Evolutionary conservation across 2,329 filamentous ascomycete genomes (phyloP).

Genomic region (Lachnellula arida): DNA sequence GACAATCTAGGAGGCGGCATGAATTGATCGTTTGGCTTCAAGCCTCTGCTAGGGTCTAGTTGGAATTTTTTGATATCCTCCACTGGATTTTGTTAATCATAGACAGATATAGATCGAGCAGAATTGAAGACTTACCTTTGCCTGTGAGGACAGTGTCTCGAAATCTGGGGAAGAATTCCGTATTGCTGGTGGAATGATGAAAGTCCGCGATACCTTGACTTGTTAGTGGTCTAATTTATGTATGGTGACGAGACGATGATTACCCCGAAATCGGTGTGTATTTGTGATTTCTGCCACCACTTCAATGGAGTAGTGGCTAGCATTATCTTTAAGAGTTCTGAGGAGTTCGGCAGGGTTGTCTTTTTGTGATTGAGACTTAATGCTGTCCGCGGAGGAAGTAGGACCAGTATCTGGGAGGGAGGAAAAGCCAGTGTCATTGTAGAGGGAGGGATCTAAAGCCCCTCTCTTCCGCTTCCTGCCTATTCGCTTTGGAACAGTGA

Average conservation of each 20-base stretch:
- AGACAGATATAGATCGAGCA: not conserved
- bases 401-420: not conserved
- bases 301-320: slow-evolving; percentile 60
- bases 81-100: slow-evolving; percentile 36
- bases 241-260: not conserved
- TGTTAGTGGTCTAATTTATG: not conserved
- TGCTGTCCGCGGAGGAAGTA: not conserved
- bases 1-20: slow-evolving; percentile 78
- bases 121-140: slow-evolving; percentile 48
- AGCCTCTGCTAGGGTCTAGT: slow-evolving; percentile 58
- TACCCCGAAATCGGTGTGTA: slow-evolving; percentile 80
- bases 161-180: slow-evolving; percentile 67
- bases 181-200: slow-evolving; percentile 67
- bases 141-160: slow-evolving; percentile 66
- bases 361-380: slow-evolving; percentile 40
- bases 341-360: slow-evolving; percentile 54
- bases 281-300: slow-evolving; percentile 68
- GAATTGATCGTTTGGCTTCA: slow-evolving; percentile 59
- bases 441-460: slow-evolving; percentile 60
- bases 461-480: slow-evolving; percentile 82
- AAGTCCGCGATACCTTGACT: slow-evolving; percentile 72
- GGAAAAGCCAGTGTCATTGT: slow-evolving; percentile 15
- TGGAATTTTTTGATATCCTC: slow-evolving; percentile 60
- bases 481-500: slow-evolving; percentile 82
- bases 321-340: slow-evolving; percentile 66